Base-by-base conservation (phyloP, 495 filamentous ascomycete genomes). In the Hypoxylon lenormandii region DNA sequence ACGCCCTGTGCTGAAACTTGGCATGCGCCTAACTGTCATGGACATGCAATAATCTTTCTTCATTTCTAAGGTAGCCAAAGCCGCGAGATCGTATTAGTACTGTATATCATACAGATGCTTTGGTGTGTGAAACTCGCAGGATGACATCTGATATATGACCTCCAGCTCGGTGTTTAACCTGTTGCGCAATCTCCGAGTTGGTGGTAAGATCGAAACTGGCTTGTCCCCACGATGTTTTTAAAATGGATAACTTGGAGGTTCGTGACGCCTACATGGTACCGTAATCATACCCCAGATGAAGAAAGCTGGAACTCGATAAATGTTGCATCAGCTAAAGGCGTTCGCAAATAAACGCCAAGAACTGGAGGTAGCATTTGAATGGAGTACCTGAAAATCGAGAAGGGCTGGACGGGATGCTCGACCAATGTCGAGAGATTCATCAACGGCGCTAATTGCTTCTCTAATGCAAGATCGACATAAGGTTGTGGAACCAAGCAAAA, bases 291-390 rank as follows among this genome's bases (percentile, higher is more conserved):
- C 42, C 42, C 16, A 45, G 42, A 19, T 11, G n/a, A 21, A 8
- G 16, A 45, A 21, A 42, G 3, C 1, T 6, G 1, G 15, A 42
- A 8, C 15, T 42, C 4, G 36, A 8, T 8, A 38, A 38, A 12
- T 42, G 6, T 4, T 42, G 38, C 3, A n/a, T 42, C 38, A 30
- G 13, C 22, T 71, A 28, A 47, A 37, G 18, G 33, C 40, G 33
- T 60, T 66, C 60, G 47, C 23, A 48, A 71, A 66, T 36, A 28
- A 26, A 54, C 59, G 68, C 62, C 68, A 63, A 71, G 62, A 52
- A 33, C 23, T 66, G 47, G 43, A 62, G 61, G 40, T 52, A 53
- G 23, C 43, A 55, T 33, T 26, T 3, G 21, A 48, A 52, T 37
- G 21, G 42, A 56, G 51, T 42, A 16, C 33, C 23, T 60, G 26